A percentile compares a stretch with the other conserved stretches of the same genome.
Evolutionary conservation across 805 yeast genomes (phyloP).

Genomic region (Suhomyces prunicola): DNA sequence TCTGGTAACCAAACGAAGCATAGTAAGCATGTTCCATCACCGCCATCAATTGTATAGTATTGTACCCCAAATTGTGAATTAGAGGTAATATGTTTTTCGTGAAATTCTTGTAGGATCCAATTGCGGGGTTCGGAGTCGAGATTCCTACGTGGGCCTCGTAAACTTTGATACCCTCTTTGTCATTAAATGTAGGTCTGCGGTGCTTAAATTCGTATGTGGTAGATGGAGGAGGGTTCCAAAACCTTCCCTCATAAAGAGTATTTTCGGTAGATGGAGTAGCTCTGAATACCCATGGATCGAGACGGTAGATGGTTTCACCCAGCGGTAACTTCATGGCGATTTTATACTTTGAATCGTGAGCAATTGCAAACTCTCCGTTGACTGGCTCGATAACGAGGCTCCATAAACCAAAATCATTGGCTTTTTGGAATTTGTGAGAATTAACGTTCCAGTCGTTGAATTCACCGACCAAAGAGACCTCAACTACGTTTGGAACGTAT

Average conservation of each 20-base stretch:
- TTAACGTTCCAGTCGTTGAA: conserved; percentile 79
- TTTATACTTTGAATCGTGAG: conserved; percentile 79
- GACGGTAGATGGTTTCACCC: conserved; percentile 71
- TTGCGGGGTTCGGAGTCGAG: conserved; percentile 81
- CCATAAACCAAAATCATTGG: conserved; percentile 72
- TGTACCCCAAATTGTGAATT: conserved; percentile 81
- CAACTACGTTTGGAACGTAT: conserved; percentile 86
- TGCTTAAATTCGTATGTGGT: conserved; percentile 58
- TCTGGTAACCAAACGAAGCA: conserved; percentile 97
- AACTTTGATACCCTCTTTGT: conserved; percentile 54
- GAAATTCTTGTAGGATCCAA: conserved; percentile 85
- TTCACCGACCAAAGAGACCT: conserved; percentile 84
- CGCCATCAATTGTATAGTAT: conserved; percentile 95
- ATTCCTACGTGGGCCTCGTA: conserved; percentile 97
- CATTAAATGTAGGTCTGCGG: conserved; percentile 53
- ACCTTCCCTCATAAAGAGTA: conserved; percentile 74
- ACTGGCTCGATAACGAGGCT: conserved; percentile 54
- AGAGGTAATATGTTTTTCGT: conserved; percentile 78
- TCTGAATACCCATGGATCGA: conserved; percentile 86
- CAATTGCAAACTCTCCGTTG: conserved; percentile 59
- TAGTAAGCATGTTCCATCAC: conserved; percentile 98
- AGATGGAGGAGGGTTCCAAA: conserved; percentile 73
- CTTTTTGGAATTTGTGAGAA: conserved; percentile 50
- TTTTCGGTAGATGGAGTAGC: conserved; percentile 68
- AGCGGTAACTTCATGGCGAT: conserved; percentile 60